Evolutionary conservation across 805 yeast species (phyloP), one percentile per base, ranked within the genome.

Genomic region (Limtongozyma cylindracea): DNA sequence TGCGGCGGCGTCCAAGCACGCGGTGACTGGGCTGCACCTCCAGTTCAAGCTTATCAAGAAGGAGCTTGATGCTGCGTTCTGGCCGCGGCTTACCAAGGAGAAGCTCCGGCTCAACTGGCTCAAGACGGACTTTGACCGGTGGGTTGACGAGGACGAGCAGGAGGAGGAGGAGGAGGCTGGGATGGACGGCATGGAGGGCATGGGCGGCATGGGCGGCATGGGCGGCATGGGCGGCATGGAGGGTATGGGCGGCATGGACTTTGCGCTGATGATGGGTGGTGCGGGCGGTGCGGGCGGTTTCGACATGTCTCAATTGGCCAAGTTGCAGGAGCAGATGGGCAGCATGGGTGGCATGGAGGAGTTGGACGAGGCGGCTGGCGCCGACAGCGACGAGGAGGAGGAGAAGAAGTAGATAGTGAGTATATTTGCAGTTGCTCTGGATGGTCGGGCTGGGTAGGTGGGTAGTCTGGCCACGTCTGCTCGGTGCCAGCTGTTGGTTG

Each of bases 141-240:
- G 98, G 98, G 92, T 76, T 19, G 98, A 84, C 41, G 96, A 84
- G 53, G 98, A 84, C 41, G 98, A 84, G 49, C 98, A 84, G 49
- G 80, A 77, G 19, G 82, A 67, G 26, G 55, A 52, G 8, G 70
- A 56, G 19, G 57, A 47, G 12, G 62, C 42, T 11, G 44, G 38
- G 12, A 53, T 43, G 19, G 35, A 31, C 12, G 39, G 37, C 18
- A 21, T 25, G 20, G 38, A 32, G 10, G 31, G 35, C 33, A 17
- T 23, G 28, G 35, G 39, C 17, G 47, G 40, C 20, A 53, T 43
- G 19, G 35, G 32, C 13, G 39, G 37, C 19, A 21, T 25, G 20
- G 38, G 33, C n/a, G 31, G 35, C 33, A 17, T 23, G 28, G 35
- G 39, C 17, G 34, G 43, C 14, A 39, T 40, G 27, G 45, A 45